Base-by-base conservation (phyloP, 345 rosid genomes). In the Lumnitzera racemosa region DNA sequence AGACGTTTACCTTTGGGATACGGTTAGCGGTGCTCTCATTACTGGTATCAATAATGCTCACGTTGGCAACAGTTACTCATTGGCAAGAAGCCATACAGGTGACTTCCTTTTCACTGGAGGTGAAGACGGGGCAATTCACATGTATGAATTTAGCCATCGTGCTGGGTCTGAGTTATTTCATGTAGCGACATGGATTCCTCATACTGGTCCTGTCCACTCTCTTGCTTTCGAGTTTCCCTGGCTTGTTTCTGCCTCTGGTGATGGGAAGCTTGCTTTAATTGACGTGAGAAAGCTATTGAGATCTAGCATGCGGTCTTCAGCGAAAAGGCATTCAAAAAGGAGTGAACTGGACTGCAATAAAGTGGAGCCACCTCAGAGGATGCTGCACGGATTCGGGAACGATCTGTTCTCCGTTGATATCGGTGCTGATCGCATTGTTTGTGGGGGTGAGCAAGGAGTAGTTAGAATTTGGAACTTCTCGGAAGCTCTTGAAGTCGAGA, bases 151-250 rank as follows among this genome's bases (percentile, higher is more conserved):
- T 49, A 64, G 56, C 68, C 57, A 55, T 46, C 48, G 57, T 23
- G 13, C 36, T 1, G 66, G 62, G 29, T 59, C 67, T 57, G 65
- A 68, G 47, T 61, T 73, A 47, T 53, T 70, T 31, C 82, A 71
- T 64, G 74, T 92, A 48, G 94, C 96, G 15, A 79, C 91, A 17
- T 92, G 98, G 96, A 61, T 76, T 67, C 89, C 98, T 64, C 96
- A 89, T 75, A 63, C 85, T 13, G 92, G 96, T 56, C 83, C 96
- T 50, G 86, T 92, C 8, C 53, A 82, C 65, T 81, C 94, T 47
- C 86, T 92, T 58, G 86, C 96, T 7, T 89, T 92, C 57, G 96
- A 92, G 81, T 92, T 89, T 65, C 98, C 98, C 11, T 92, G 98
- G 98, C 96, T 92, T 62, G 94, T 92, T 67, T 87, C 96, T 31